These are phyloP conservation scores for Exophiala dermatitidis DNA, from an alignment of 2,329 filamentous ascomycete species.

Conservation along the genomic window DNA sequence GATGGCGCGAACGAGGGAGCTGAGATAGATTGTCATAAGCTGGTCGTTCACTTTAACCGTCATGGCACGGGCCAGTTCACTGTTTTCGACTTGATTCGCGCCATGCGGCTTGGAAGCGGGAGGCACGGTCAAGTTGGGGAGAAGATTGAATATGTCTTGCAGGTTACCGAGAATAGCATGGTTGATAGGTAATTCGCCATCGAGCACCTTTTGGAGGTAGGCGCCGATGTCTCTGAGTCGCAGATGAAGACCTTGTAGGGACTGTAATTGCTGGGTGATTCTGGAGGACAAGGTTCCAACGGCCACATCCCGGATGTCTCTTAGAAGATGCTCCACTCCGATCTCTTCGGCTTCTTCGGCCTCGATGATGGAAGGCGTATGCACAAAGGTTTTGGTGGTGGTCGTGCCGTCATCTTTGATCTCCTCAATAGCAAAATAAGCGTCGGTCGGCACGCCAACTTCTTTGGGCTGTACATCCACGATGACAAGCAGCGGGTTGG, in stretches of 20 bases:
- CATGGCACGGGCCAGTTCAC: conserved; percentile 91
- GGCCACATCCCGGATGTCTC: conserved; percentile 96
- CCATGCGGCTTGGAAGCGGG: conserved; percentile 52
- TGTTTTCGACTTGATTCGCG: conserved; percentile 55
- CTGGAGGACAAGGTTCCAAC: conserved; percentile 93
- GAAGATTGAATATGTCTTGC: conserved; percentile 98
- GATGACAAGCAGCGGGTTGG: conserved; percentile 92
- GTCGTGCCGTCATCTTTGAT: conserved; percentile 99
- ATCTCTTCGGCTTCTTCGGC: conserved; percentile 99
- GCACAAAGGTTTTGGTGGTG: conserved; percentile 93
- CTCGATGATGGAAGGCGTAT: conserved; percentile 96
- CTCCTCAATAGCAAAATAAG: conserved; percentile 98
- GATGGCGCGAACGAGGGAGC: conserved; percentile 92
- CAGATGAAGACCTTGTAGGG: conserved; percentile 88
- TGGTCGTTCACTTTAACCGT: conserved; percentile 99
- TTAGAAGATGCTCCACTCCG: conserved; percentile 91
- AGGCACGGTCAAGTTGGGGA: conserved; percentile 89
- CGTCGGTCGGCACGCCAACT: conserved; percentile 93
- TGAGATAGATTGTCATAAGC: conserved; percentile 96
- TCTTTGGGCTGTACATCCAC: conserved; percentile 98
- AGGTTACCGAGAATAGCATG: conserved; percentile 95
- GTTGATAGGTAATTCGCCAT: conserved; percentile 88
- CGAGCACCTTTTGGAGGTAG: conserved; percentile 92
- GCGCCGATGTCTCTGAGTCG: conserved; percentile 90
- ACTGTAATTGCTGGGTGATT: conserved; percentile 96